Conservation (phyloP, 2,329 filamentous ascomycete genomes). For the Trichophyton rubrum region DNA sequence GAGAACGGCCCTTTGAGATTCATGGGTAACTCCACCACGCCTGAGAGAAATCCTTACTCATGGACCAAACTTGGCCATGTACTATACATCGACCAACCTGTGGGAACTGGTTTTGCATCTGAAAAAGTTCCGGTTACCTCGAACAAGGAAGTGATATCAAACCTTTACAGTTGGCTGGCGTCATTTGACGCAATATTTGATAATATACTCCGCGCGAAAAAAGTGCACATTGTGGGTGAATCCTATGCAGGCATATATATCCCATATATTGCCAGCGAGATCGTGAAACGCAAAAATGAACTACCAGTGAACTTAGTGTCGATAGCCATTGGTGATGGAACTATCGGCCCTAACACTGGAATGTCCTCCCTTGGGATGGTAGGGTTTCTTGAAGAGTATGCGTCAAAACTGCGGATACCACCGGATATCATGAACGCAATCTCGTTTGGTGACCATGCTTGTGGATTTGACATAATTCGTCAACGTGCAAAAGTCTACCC, state of each 20-base stretch:
- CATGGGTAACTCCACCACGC: conserved; percentile 15
- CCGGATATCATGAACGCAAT: conserved; percentile 21
- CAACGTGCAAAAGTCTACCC: conserved; percentile 21
- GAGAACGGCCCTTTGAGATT: conserved; percentile 26
- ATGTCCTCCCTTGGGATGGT: conserved; percentile 22
- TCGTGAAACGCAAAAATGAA: conserved; percentile 19
- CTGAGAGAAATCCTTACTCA: conserved; percentile 12
- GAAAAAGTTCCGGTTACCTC: conserved; percentile 18
- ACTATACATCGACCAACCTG: conserved; percentile 28
- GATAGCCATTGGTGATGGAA: conserved; percentile 26
- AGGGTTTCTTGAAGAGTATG: conserved; percentile 20
- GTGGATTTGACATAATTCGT: conserved; percentile 23
- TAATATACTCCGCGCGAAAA: conserved; percentile 20
- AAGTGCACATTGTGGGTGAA: conserved; percentile 27
- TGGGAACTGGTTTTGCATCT: conserved; percentile 25
- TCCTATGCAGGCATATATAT: conserved; percentile 29
- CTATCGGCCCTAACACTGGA: conserved; percentile 26
- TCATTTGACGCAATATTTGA: conserved; percentile 23
- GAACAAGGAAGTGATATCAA: conserved; percentile 20
- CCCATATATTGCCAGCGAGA: conserved; percentile 25
- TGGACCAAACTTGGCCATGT: conserved; percentile 20
- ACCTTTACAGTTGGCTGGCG: conserved; percentile 24
- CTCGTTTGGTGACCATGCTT: conserved; percentile 20
- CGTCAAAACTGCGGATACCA: conserved; percentile 17
- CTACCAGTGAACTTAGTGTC: conserved; percentile 24